Conservation (phyloP, 2,329 filamentous ascomycete species). For the Penicillium concentricum region DNA sequence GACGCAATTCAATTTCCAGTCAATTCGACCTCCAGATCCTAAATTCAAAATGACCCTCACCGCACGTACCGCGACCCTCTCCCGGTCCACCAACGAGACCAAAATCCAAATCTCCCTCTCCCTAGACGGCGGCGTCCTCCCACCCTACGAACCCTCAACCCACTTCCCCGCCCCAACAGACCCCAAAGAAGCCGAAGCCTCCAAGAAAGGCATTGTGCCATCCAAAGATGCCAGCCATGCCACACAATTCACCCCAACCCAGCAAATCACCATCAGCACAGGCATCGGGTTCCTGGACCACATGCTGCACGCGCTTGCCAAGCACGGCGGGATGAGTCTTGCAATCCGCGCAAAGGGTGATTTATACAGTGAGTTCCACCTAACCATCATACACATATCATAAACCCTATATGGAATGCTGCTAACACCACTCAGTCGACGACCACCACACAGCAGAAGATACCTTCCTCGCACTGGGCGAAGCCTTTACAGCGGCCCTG, state of each 20-base stretch:
- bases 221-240: constrained; percentile 65
- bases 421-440: constrained; percentile 63
- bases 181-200: constrained; percentile 48
- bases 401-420: background rate
- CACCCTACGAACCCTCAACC: constrained; percentile 39
- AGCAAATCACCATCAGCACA: constrained; percentile 83
- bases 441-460: constrained; percentile 99
- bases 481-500: constrained; percentile 78
- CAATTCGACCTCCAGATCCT: background rate
- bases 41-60: constrained; percentile 27
- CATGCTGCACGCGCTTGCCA: constrained; percentile 95
- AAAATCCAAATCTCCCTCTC: constrained; percentile 92
- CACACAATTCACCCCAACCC: constrained; percentile 76
- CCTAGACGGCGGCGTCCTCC: constrained; percentile 77
- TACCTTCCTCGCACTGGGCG: constrained; percentile 84
- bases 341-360: constrained; percentile 81
- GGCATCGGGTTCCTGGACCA: constrained; percentile 98
- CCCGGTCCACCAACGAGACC: constrained; percentile 95
- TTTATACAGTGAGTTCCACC: constrained; percentile 69
- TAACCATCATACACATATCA: background rate
- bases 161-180: constrained; percentile 65
- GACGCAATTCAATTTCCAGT: background rate
- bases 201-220: constrained; percentile 45
- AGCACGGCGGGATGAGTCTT: constrained; percentile 93
- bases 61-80: constrained; percentile 75